phyloP scores from a whole-genome alignment of 306 rosid species.

The Abrus pulchellus region DNA sequence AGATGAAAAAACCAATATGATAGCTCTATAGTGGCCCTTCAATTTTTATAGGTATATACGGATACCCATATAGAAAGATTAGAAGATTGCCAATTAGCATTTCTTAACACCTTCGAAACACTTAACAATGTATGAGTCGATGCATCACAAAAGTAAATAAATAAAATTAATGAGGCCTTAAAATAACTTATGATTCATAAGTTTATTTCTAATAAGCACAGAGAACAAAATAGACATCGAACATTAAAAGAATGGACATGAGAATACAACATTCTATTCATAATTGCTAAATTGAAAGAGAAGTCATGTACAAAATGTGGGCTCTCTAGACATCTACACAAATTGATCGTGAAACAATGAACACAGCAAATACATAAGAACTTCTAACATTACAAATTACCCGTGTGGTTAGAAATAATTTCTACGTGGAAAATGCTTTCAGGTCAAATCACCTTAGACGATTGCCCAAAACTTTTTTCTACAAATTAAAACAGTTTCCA shows the following conservation, averaged over 20 bases:
- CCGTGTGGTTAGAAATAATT: conserved; percentile 18
- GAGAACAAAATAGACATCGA: not conserved
- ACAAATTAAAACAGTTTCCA: conserved; percentile 75
- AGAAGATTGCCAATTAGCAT: too few relatives aligned
- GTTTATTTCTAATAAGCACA: not conserved
- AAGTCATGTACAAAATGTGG: conserved; percentile 38
- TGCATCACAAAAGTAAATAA: not conserved
- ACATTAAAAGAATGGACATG: not conserved
- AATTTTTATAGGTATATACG: too few relatives aligned
- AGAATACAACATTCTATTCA: conserved; percentile 14
- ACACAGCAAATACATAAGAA: conserved; percentile 37
- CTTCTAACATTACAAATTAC: conserved; percentile 45
- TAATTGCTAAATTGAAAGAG: conserved; percentile 17
- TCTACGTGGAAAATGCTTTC: conserved; percentile 3
- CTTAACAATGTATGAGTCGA: not conserved
- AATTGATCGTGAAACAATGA: conserved; percentile 36
- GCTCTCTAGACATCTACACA: conserved; percentile 44
- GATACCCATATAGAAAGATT: too few relatives aligned
- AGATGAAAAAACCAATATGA: too few relatives aligned
- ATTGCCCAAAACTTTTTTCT: conserved; percentile 96
- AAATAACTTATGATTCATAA: not conserved
- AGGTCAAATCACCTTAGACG: conserved; percentile 44
- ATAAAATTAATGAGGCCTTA: not conserved
- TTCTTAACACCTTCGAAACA: not conserved
- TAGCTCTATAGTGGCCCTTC: too few relatives aligned